Percentiles rank a stretch among this genome's conserved stretches.
These are phyloP conservation scores for Limonomyces culmigenus DNA, from an alignment of 1,284 basidiomycete genomes.

Conservation along the genomic window DNA sequence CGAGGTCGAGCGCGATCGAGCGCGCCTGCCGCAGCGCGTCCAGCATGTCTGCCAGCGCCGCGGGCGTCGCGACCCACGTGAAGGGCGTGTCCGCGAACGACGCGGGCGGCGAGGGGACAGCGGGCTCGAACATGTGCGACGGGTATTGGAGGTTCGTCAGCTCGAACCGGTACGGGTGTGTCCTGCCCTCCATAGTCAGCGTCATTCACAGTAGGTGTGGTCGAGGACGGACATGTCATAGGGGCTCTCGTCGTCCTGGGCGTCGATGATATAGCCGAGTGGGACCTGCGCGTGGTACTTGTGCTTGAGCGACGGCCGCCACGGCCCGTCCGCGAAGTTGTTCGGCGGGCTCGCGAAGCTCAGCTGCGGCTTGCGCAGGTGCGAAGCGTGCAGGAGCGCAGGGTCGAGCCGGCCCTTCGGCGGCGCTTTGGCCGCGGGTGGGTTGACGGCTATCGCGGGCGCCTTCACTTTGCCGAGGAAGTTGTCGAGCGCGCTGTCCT, in stretches of 20 bases:
- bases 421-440: slow-evolving; percentile 10
- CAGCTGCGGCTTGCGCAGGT: slow-evolving; percentile 68
- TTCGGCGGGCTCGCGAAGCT: slow-evolving; percentile 42
- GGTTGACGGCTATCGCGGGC: slow-evolving; percentile 40
- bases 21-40: slow-evolving; percentile 40
- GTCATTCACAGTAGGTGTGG: no score
- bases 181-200: no score
- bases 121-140: slow-evolving; percentile 41
- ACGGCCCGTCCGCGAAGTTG: slow-evolving; percentile 36
- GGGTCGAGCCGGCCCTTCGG: slow-evolving; percentile 30
- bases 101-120: slow-evolving; percentile 27
- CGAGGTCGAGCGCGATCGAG: slow-evolving; percentile 89
- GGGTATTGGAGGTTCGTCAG: slow-evolving; percentile 60
- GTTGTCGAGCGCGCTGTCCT: slow-evolving; percentile 77
- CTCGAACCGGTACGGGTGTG: slow-evolving; percentile 77
- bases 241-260: no score
- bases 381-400: slow-evolving; percentile 48
- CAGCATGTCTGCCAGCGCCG: slow-evolving; percentile 45
- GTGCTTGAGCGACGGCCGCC: slow-evolving; percentile 43
- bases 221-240: no score
- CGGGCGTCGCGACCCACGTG: slow-evolving; percentile 52
- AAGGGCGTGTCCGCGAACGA: slow-evolving; percentile 60
- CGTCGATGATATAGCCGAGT: slow-evolving; percentile 38
- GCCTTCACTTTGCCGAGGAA: slow-evolving; percentile 56
- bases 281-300: slow-evolving; percentile 75